Base-by-base conservation (phyloP, 768 basidiomycete species). In the Mycena rosella region DNA sequence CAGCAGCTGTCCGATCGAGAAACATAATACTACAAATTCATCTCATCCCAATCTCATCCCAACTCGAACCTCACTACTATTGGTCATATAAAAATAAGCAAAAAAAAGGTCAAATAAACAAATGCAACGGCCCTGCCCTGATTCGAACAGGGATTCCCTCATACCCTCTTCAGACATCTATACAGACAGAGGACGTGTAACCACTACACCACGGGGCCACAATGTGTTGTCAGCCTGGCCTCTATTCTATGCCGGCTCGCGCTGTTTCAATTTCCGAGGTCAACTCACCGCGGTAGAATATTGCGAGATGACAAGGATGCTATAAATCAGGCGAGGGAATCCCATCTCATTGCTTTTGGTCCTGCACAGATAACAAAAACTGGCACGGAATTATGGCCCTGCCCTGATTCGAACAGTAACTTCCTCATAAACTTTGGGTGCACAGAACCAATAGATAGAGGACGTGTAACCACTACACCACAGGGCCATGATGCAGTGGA, bases 71-170 rank as follows among this genome's bases (percentile, higher is more conserved):
- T 11, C 32, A 34, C 32, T 34, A 34, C 11, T 34, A 5, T 11
- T 11, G 5, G 6, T 34, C 32, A 34, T 34, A 5, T 34, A 5
- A 34, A 34, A 48, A 60, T 6, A 29, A 60, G 36, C 38, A 27
- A 42, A 29, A 3, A 38, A 22, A 18, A 17, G 14, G 5, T 26
- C 11, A 27, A 49, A 5, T 3, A 27, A 7, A 22, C 34, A 38
- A 20, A 5, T 29, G 13, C 32, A 14, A 60, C 14, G 49, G 38
- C 34, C 49, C 18, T 32, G 20, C 51, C 42, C 42, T 11, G 61
- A 34, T 17, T 62, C 52, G 42, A 62, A 62, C 61, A 14, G 29
- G 42, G 30, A 24, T 40, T 45, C 54, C 61, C 61, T 60, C 52
- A n/a, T 3, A 53, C 30, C 10, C 2, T 4, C 0, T 29, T 7